Base-by-base conservation (phyloP, 148 eudicot genomes). In the Nepenthes gracilis region DNA sequence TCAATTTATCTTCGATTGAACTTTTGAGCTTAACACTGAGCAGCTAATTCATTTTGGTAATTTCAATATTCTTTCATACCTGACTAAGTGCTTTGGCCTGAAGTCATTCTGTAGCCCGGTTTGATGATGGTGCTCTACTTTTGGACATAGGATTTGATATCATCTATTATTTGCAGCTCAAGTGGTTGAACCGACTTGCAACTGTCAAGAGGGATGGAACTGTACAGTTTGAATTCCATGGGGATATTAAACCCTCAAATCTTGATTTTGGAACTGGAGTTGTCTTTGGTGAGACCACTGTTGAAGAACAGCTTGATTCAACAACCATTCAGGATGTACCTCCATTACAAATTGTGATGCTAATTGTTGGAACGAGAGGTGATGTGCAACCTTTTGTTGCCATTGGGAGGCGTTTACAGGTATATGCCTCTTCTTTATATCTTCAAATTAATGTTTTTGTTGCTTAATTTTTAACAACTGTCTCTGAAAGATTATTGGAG, bases 381-480 rank as follows among this genome's bases (percentile, higher is more conserved):
- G 82, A 78, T 68, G 82, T 78, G 8, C 82, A 78, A 55, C 82
- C 82, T 47, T 78, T 78, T 59, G 60, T 78, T 51, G 82, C 82
- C 33, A 78, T 78, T 11, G 82, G 76, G 57, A 75, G 75, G 71
- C 62, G 70, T 35, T 65, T 78, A 61, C 82, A 78, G 78, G 82
- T 78, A 54, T 49, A 48, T 67, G 5, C n/a, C 32, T 49, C 14
- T 14, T 55, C 12, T 2, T 23, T 11, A 33, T 55, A 7, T 9
- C 55, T 52, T 48, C 2, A 45, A 45, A 14, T 14, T 48, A 48
- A 10, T 63, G 2, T 38, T 13, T 10, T 23, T 23, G 6, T 63
- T 63, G 33, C 32, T 54, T 63, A 23, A 23, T 23, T 23, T 23
- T 23, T 23, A 23, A 23, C 23, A 23, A 23, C 23, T 23, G 23